phyloP scores from a whole-genome alignment of 208 protist genomes.

The Leishmania gerbilli region DNA sequence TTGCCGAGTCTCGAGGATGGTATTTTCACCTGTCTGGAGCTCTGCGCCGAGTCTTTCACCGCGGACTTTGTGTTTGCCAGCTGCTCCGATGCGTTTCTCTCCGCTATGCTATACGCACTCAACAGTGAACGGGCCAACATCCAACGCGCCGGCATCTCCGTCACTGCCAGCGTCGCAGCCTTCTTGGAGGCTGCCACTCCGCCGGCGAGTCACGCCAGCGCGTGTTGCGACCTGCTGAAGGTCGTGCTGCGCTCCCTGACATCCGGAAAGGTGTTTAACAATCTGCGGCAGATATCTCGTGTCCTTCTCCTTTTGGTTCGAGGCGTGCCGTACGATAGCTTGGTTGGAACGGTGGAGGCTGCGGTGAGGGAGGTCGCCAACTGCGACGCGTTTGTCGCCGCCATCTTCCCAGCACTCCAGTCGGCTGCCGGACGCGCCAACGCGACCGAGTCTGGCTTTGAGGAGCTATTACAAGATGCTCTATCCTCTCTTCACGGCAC shows the following conservation, averaged over 20 bases:
- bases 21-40: conserved; percentile 64
- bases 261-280: conserved; percentile 30
- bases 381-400: conserved; percentile 20
- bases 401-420: conserved; percentile 28
- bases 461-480: conserved; percentile 42
- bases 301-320: conserved; percentile 28
- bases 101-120: conserved; percentile 71
- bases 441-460: conserved; percentile 27
- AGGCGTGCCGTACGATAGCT: conserved; percentile 11
- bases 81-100: conserved; percentile 55
- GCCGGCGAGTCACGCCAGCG: conserved; percentile 17
- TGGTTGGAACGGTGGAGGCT: conserved; percentile 19
- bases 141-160: conserved; percentile 65
- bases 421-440: conserved; percentile 3
- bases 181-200: conserved; percentile 35
- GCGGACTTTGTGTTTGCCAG: conserved; percentile 49
- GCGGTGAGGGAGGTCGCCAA: conserved; percentile 24
- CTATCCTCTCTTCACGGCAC: conserved; percentile 40
- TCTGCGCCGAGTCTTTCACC: conserved; percentile 69
- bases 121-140: conserved; percentile 44
- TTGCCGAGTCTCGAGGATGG: conserved; percentile 66
- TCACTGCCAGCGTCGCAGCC: conserved; percentile 45
- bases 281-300: conserved; percentile 30
- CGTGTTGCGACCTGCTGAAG: conserved; percentile 30
- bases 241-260: conserved; percentile 35